Evolutionary conservation across 805 yeast genomes (phyloP).

Genomic region (Torulaspora microellipsoides): DNA sequence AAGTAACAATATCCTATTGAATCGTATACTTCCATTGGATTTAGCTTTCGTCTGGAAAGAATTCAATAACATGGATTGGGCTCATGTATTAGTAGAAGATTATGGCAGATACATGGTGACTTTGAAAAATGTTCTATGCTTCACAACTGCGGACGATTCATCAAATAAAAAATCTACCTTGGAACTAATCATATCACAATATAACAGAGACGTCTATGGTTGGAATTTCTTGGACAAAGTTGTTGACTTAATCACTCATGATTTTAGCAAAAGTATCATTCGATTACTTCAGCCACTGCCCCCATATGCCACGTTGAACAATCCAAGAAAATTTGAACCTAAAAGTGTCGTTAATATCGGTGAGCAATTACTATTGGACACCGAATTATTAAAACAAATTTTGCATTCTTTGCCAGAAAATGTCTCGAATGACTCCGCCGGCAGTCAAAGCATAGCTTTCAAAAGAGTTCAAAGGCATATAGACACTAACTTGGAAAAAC

Average conservation of each 20-base stretch:
- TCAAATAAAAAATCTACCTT: conserved; percentile 30
- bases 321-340: conserved; percentile 17
- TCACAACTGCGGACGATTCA: conserved; percentile 1
- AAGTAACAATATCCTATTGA: conserved; percentile 51
- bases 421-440: conserved; percentile 14
- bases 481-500: conserved; percentile 19
- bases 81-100: conserved; percentile 57
- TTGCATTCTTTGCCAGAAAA: conserved; percentile 33
- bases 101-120: conserved; percentile 67
- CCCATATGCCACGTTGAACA: conserved; percentile 40
- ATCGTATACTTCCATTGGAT: conserved; percentile 52
- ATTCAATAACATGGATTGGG: conserved; percentile 75
- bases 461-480: conserved; percentile 29
- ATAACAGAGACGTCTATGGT: conserved; percentile 65
- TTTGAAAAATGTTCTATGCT: conserved; percentile 42
- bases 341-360: conserved; percentile 42
- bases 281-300: conserved; percentile 59
- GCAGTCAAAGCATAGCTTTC: conserved; percentile 17
- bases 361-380: conserved; percentile 77
- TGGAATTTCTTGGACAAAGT: conserved; percentile 73
- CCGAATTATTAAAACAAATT: conserved; percentile 56
- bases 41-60: conserved; percentile 77
- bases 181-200: conserved; percentile 45
- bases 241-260: conserved; percentile 56
- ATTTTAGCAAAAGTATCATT: conserved; percentile 54